Base-by-base conservation (phyloP, 2,329 filamentous ascomycete genomes). In the Podosphaera aphanis region DNA sequence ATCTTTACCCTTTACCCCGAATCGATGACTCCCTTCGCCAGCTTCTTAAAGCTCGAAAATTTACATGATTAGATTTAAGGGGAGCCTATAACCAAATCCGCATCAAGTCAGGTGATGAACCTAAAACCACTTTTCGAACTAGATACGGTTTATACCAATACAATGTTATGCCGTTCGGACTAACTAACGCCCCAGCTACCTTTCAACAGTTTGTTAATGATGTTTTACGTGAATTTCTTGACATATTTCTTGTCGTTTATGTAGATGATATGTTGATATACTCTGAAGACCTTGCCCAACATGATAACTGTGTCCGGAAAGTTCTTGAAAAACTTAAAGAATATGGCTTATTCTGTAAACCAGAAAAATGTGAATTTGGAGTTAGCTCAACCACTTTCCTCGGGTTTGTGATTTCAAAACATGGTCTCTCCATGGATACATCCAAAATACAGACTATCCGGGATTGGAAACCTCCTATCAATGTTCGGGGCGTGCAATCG, bases 111-210 rank as follows among this genome's bases (percentile, higher is more conserved):
- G 23, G 23, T 25, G 23, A 25, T 25, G 23, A 25, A 8, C 23
- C 23, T 5, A 25, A 25, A 25, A 25, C 4, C 4, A 8, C 23
- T 4, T 25, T 25, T 25, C 23, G 23, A 25, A 25, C 23, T 25
- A 4, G 23, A 25, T 25, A 25, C 23, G 23, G 23, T 25, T 8
- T 25, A 4, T 25, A 25, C 8, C 23, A 25, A 25, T 25, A 25
- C 8, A 25, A 25, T 5, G 23, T 25, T 25, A 25, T 45, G 67
- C 69, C 23, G 8, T 44, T 44, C 16, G 42, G 42, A 3, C 15
- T 35, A 15, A 44, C 27, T 18, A 35, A 44, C 15, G 29, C 42
- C 5, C 42, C 18, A 5, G 42, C 27, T 8, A 44, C 27, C 7
- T 19, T 4, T 13, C 23, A 33, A 19, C 37, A 39, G 19, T 39